phyloP scores from a whole-genome alignment of 2,329 filamentous ascomycete species.

The Cladophialophora chaetospira region DNA sequence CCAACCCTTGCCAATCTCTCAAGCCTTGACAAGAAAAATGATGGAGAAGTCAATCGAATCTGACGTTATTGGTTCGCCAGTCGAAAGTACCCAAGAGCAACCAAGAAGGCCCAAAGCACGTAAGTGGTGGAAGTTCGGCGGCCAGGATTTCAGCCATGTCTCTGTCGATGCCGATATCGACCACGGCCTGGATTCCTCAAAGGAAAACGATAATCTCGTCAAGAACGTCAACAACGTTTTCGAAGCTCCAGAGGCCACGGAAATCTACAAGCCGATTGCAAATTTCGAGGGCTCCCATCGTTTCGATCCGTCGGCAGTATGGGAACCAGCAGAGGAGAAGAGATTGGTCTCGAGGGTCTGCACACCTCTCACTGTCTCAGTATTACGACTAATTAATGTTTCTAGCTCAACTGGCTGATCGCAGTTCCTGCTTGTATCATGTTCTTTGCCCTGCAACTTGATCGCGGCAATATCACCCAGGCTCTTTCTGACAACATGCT shows the following conservation, averaged over 20 bases:
- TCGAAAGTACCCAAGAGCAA: background rate
- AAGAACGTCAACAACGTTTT: conserved; percentile 29
- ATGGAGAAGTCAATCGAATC: conserved; percentile 10
- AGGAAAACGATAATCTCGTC: conserved; percentile 19
- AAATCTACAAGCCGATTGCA: conserved; percentile 29
- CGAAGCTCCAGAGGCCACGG: conserved; percentile 23
- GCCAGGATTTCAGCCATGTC: conserved; percentile 26
- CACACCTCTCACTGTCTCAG: too few species aligned
- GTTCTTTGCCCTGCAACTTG: conserved; percentile 61
- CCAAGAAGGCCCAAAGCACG: conserved; percentile 2
- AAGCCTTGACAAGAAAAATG: background rate
- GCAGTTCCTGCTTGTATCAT: conserved; percentile 48
- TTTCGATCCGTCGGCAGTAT: conserved; percentile 41
- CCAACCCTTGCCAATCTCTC: background rate
- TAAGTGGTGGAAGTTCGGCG: conserved; percentile 27
- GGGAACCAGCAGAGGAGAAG: conserved; percentile 33
- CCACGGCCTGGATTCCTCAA: conserved; percentile 19
- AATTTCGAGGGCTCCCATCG: conserved; percentile 48
- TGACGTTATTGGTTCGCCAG: background rate
- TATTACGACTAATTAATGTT: conserved; percentile 20
- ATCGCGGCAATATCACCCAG: conserved; percentile 53
- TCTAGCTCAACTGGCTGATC: conserved; percentile 34
- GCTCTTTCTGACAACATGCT: conserved; percentile 62
- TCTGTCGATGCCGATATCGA: conserved; percentile 23
- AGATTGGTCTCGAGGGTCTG: conserved; percentile 30